phyloP scores from a whole-genome alignment of 257 asterid species.

The Anisodus tanguticus region DNA sequence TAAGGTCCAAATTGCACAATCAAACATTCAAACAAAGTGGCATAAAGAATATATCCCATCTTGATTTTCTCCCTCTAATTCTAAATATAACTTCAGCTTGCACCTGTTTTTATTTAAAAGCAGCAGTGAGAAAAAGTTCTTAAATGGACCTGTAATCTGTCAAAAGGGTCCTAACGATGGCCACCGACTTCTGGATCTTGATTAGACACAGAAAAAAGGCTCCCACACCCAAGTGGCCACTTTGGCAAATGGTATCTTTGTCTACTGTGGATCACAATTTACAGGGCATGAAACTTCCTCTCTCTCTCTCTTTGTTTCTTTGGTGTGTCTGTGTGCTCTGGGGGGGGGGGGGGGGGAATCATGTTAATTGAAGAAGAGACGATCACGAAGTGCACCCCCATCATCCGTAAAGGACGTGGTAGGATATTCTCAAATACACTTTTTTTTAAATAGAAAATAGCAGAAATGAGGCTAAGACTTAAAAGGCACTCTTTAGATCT shows the following conservation, averaged over 20 bases:
- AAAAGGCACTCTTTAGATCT: conserved; percentile 38
- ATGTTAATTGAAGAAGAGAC: conserved; percentile 9
- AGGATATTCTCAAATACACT: background rate
- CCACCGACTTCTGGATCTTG: background rate
- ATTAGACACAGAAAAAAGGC: background rate
- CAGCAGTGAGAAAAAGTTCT: background rate
- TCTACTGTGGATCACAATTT: background rate
- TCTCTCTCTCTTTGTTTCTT: background rate
- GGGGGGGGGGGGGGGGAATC: too few relatives aligned
- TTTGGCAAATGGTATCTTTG: background rate
- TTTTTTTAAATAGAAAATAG: background rate
- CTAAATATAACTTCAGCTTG: background rate
- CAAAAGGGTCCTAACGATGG: background rate
- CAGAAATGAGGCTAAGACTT: conserved; percentile 1
- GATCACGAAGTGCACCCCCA: background rate
- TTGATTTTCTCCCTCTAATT: background rate
- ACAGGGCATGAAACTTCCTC: background rate
- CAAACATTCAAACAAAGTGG: background rate
- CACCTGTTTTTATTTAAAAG: background rate
- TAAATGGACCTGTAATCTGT: background rate
- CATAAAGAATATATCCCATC: background rate
- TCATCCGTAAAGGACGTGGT: background rate
- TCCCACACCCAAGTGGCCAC: background rate
- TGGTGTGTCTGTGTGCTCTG: background rate
- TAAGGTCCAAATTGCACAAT: background rate